Percentiles rank a stretch among this genome's conserved stretches.
Evolutionary conservation across 2,329 filamentous ascomycete genomes (phyloP).

Genomic region (Pyrenophora seminiperda): DNA sequence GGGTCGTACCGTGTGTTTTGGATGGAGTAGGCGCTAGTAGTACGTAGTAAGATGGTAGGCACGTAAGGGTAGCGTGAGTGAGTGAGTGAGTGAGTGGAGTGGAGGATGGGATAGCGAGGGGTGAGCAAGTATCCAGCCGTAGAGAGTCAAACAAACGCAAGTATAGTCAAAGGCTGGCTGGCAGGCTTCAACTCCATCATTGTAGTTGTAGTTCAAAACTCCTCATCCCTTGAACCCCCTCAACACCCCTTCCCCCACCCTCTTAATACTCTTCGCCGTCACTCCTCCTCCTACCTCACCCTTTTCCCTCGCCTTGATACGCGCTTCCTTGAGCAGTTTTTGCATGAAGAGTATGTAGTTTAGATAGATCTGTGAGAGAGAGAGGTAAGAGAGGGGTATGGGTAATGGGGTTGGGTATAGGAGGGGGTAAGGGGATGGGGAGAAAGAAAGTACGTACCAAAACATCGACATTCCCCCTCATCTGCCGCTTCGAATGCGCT

Average conservation of each 20-base stretch:
- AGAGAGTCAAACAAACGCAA: no score
- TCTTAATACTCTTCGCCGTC: conserved; percentile 76
- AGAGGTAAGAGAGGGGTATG: no score
- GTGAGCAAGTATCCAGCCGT: no score
- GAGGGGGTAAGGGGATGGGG: no score
- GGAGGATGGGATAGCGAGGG: neutral
- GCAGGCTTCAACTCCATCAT: no score
- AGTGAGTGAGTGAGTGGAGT: conserved; percentile 16
- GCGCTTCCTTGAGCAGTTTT: conserved; percentile 76
- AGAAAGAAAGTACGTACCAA: conserved; percentile 60
- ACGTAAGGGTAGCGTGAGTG: no score
- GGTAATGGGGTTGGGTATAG: no score
- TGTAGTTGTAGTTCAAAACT: no score
- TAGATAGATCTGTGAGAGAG: conserved; percentile 85
- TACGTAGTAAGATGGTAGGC: no score
- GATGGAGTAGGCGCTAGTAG: no score
- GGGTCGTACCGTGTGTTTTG: conserved; percentile 55
- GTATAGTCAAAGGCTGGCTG: neutral
- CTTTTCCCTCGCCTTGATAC: conserved; percentile 75
- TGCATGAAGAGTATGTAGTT: conserved; percentile 83
- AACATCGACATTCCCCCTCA: conserved; percentile 86
- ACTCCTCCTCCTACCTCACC: no score
- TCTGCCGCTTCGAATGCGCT: conserved; percentile 77
- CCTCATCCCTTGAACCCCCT: conserved; percentile 45
- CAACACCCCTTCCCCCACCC: conserved; percentile 67